These are phyloP conservation scores for Talaromyces rugulosus DNA, from an alignment of 2,329 filamentous ascomycete species.

Conservation along the genomic window DNA sequence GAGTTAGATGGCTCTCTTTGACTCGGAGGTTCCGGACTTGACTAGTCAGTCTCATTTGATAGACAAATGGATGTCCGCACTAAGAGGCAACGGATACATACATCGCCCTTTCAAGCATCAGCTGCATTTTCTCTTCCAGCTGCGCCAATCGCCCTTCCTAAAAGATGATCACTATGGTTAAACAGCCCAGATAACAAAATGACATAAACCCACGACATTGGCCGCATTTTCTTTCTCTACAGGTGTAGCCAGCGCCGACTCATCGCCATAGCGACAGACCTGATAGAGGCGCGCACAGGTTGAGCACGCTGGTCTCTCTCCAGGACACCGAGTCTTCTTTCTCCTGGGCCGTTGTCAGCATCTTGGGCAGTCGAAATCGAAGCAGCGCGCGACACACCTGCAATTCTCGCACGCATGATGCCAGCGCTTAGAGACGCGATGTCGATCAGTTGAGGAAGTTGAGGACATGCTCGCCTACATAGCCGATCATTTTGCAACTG, in stretches of 20 bases:
- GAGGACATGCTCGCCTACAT: slow-evolving; percentile 9
- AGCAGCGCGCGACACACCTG: slow-evolving; percentile 14
- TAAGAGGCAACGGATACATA: not conserved
- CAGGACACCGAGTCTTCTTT: slow-evolving; percentile 21
- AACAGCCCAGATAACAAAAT: not conserved
- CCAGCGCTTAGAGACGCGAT: slow-evolving; percentile 7
- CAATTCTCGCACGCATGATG: slow-evolving; percentile 15
- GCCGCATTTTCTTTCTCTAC: not conserved
- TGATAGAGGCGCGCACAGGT: slow-evolving; percentile 18
- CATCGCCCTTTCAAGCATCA: slow-evolving; percentile 11
- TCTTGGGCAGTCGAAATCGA: not conserved
- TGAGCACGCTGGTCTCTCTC: slow-evolving; percentile 19
- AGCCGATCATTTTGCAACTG: not conserved
- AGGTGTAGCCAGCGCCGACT: not conserved
- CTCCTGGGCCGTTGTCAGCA: slow-evolving; percentile 12
- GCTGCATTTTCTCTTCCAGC: slow-evolving; percentile 14
- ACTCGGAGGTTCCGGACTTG: not conserved
- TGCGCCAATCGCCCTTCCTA: slow-evolving; percentile 13
- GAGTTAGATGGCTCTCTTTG: not conserved
- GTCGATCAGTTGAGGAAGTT: slow-evolving; percentile 7
- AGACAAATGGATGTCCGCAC: not conserved
- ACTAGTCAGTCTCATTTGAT: not conserved
- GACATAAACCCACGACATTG: not conserved
- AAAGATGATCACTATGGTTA: not conserved
- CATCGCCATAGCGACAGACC: slow-evolving; percentile 14